Base-by-base conservation (phyloP, 176 grass and related monocot genomes). In the Oryza coarctata region DNA sequence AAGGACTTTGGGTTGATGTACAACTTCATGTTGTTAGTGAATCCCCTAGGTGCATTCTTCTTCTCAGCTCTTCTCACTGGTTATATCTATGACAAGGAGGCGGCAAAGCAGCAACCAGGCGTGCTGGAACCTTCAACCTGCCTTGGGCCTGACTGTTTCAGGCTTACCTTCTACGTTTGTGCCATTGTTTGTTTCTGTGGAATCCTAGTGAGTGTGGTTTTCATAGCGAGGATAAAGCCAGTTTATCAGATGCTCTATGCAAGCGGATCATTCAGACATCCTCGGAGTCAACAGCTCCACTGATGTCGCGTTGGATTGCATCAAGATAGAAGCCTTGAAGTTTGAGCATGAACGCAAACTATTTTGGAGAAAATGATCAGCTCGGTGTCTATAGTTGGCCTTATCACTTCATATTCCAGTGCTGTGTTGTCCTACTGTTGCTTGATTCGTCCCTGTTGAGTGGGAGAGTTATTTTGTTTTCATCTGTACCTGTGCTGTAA, bases 21-120 rank as follows among this genome's bases (percentile, higher is more conserved):
- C 83, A 97, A 97, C 77, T 94, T 94, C 88, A 97, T 94, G 95
- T 57, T 97, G 70, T 43, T 97, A 77, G 95, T 94, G 74, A 97
- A 94, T 83, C 95, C 95, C 0, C 77, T 97, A 0, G 95, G 95
- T 3, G 95, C 95, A 17, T 84, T 97, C 79, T 83, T 97, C 23
- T 97, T 97, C 77, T 97, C 95, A 0, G 92, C 83, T 57, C 78
- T 94, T 84, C 92, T 97, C 52, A 92, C 94, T n/a, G 94, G 94
- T 7, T 94, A 94, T 27, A 35, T 97, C 41, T 97, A 97, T 43
- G 95, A 97, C 57, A 91, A 86, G 29, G 95, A 97, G 70, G 92
- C 91, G 29, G 84, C 40, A 4, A 92, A 75, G 65, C 95, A 97
- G 78, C 77, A 91, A 38, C 92, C 94, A 10, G 84, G 78, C 2